A percentile compares a stretch with the other conserved stretches of the same genome.
These are phyloP conservation scores for Magnaporthales sp. DNA, from an alignment of 2,329 filamentous ascomycete species.

Conservation along the genomic window DNA sequence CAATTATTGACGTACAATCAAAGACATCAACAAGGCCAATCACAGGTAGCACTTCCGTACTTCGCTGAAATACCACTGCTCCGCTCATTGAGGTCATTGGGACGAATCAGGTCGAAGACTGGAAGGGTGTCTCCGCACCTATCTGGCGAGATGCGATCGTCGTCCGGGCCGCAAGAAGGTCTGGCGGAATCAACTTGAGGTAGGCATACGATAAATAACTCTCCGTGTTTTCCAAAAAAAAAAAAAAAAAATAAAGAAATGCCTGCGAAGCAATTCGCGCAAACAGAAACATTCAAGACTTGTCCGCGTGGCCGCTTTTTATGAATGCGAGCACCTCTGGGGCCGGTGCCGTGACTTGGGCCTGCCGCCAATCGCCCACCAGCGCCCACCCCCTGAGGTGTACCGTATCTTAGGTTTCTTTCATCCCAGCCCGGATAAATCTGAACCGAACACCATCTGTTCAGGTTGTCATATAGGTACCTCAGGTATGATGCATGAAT, in stretches of 20 bases:
- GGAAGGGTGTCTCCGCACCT: neutral
- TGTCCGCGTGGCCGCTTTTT: neutral
- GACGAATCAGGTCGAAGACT: neutral
- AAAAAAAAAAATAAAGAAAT: neutral
- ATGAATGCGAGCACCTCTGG: neutral
- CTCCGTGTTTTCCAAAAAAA: neutral
- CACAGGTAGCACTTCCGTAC: neutral
- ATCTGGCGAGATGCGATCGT: neutral
- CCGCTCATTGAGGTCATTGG: neutral
- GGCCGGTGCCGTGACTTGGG: neutral
- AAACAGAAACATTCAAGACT: neutral
- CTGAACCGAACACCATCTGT: neutral
- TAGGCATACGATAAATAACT: neutral
- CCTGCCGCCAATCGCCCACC: neutral
- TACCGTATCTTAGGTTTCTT: neutral
- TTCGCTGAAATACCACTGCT: neutral
- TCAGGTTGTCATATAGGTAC: neutral
- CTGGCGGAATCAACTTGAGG: neutral
- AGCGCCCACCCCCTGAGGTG: neutral
- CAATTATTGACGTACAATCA: neutral
- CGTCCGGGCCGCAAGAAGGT: neutral
- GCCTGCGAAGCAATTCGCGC: too few species aligned
- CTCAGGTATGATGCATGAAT: neutral
- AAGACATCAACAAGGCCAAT: neutral
- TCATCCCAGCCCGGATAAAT: neutral